Base-by-base conservation (phyloP, 2,329 filamentous ascomycete species). In the Didymella exigua region DNA sequence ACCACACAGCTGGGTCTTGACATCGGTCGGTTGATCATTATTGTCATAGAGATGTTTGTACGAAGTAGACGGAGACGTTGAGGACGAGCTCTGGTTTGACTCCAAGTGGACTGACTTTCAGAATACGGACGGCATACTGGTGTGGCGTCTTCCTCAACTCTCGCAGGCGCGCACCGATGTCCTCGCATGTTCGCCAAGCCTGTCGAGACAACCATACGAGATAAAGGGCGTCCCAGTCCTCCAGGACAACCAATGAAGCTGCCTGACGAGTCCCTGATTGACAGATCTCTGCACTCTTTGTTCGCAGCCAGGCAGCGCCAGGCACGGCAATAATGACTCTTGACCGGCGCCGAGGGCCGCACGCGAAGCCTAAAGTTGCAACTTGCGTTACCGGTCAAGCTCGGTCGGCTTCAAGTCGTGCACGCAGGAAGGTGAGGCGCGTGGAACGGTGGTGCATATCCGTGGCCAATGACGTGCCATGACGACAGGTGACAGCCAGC, bases 321-420 rank as follows among this genome's bases (percentile, higher is more conserved):
- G 51, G 30, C 47, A 54, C 38, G 26, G 44, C 40, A 29, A 51
- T 38, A 29, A 51, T 38, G 31, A 43, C 30, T 59, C 54, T 60
- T 68, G 57, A 67, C 65, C 63, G 67, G 65, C 57, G 50, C 58
- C 59, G 48, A 37, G 37, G 13, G 60, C 60, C 49, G 59, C 61
- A 62, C 61, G 34, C 43, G 54, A 58, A 60, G 49, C 52, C 54
- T 34, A 53, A 44, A 54, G 49, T 48, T 48, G 57, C 50, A 62
- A 58, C 56, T 60, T 58, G 61, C 59, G 58, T 50, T 38, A 66
- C 67, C 67, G 68, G 69, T 69, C 63, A 70, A 50, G 45, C 36
- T 59, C 52, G 57, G 46, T 47, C 36, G 54, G 44, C 43, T 36
- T 52, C 49, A 50, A 36, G 48, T 55, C 55, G 53, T 45, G 45